Percentiles rank a stretch among this genome's conserved stretches.
Evolutionary conservation across 2,329 filamentous ascomycete genomes (phyloP).

Genomic region (Bipolaris gigantea): DNA sequence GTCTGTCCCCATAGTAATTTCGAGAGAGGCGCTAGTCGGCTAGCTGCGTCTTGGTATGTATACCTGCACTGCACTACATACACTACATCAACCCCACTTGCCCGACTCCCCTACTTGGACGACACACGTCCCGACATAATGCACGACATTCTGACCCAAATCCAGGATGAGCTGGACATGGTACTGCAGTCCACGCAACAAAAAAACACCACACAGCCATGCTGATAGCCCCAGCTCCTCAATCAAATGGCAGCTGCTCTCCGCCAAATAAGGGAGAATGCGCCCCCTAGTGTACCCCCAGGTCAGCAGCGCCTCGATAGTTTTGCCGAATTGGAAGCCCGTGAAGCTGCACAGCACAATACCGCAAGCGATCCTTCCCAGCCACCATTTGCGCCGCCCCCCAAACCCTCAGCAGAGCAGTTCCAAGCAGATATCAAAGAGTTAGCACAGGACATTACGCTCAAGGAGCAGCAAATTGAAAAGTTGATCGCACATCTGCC

Average conservation of each 20-base stretch:
- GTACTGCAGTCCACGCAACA: conserved; percentile 47
- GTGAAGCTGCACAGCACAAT: conserved; percentile 23
- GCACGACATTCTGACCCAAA: conserved; percentile 77
- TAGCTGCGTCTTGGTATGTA: conserved; percentile 23
- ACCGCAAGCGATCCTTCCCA: conserved; percentile 16
- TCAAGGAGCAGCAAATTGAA: conserved; percentile 84
- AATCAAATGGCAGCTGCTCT: conserved; percentile 53
- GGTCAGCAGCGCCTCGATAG: conserved; percentile 47
- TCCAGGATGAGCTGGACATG: conserved; percentile 84
- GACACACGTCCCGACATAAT: conserved; percentile 47
- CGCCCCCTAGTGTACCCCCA: conserved; percentile 47
- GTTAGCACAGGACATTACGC: conserved; percentile 72
- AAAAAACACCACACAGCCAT: background rate
- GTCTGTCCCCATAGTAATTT: background rate
- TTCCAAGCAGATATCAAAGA: conserved; percentile 70
- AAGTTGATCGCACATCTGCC: conserved; percentile 73
- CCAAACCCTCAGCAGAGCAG: conserved; percentile 44
- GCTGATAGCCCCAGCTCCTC: conserved; percentile 43
- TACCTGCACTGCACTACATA: conserved; percentile 1
- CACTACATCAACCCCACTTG: conserved; percentile 6
- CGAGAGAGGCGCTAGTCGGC: conserved; percentile 13
- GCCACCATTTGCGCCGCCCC: conserved; percentile 13
- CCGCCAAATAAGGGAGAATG: conserved; percentile 48
- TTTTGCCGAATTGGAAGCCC: conserved; percentile 36
- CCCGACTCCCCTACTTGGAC: background rate